Evolutionary conservation across 225 moss, liverwort and hornwort genomes (phyloP).

Genomic region (Asterella californica): DNA sequence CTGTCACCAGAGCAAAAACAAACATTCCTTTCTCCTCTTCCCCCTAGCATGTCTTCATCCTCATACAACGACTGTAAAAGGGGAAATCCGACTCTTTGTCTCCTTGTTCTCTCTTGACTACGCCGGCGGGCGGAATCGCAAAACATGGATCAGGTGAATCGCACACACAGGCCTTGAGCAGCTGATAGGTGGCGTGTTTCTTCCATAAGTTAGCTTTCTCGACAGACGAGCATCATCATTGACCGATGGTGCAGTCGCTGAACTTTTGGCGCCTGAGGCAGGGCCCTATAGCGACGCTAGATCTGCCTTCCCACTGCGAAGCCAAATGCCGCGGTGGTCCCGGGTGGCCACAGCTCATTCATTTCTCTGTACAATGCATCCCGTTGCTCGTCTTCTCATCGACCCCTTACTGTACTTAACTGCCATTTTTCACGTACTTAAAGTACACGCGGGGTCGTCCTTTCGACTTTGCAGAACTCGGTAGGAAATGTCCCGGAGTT

Average conservation of each 20-base stretch:
- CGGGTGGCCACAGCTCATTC: not conserved
- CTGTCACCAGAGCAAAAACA: not conserved
- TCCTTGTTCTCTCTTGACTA: not conserved
- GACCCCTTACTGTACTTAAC: not conserved
- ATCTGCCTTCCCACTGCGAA: not conserved
- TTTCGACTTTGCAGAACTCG: not conserved
- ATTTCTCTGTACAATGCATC: not conserved
- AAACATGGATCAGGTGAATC: not conserved
- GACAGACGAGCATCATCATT: not conserved
- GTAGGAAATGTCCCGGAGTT: not conserved
- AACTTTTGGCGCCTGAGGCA: not conserved
- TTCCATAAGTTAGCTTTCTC: not conserved
- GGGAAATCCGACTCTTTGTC: not conserved
- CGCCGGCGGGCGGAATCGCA: not conserved
- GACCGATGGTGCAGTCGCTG: not conserved
- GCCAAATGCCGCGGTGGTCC: not conserved
- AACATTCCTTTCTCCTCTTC: not conserved
- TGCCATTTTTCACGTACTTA: not conserved
- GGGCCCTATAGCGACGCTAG: not conserved
- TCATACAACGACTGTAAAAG: not conserved
- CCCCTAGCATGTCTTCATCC: not conserved
- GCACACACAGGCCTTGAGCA: not conserved
- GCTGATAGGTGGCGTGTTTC: not conserved
- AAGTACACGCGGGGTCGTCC: not conserved
- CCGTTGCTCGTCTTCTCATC: not conserved